phyloP scores from a whole-genome alignment of 257 asterid genomes.

The Jaltomata sinuosa region DNA sequence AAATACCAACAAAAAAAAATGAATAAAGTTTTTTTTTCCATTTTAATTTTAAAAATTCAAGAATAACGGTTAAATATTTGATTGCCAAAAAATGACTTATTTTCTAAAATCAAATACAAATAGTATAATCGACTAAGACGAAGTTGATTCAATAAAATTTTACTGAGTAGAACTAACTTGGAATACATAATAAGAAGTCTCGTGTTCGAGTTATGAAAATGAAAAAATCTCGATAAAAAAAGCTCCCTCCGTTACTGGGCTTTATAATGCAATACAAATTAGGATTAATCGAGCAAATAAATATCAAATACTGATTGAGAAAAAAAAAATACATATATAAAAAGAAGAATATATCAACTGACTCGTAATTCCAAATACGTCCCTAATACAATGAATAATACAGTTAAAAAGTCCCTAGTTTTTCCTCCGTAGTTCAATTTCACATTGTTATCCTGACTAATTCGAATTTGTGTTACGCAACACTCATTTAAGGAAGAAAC shows the following conservation, averaged over 20 bases:
- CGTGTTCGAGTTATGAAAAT: background rate
- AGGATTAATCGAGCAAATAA: background rate
- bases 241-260: background rate
- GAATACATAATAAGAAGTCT: too few relatives aligned
- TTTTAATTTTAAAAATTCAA: background rate
- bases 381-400: rapidly evolving
- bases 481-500: background rate
- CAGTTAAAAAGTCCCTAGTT: background rate
- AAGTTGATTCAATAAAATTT: background rate
- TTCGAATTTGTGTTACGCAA: rapidly evolving
- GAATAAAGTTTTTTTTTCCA: background rate
- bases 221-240: rapidly evolving
- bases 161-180: too few relatives aligned
- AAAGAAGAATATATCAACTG: background rate
- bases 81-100: background rate
- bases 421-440: rapidly evolving
- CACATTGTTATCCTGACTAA: background rate
- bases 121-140: background rate
- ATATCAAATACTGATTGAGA: background rate
- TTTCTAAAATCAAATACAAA: background rate
- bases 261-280: rapidly evolving
- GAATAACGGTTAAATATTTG: background rate
- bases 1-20: background rate
- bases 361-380: background rate
- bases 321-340: background rate